phyloP scores from a whole-genome alignment of 345 rosid genomes.

The Schrenkiella parvula region DNA sequence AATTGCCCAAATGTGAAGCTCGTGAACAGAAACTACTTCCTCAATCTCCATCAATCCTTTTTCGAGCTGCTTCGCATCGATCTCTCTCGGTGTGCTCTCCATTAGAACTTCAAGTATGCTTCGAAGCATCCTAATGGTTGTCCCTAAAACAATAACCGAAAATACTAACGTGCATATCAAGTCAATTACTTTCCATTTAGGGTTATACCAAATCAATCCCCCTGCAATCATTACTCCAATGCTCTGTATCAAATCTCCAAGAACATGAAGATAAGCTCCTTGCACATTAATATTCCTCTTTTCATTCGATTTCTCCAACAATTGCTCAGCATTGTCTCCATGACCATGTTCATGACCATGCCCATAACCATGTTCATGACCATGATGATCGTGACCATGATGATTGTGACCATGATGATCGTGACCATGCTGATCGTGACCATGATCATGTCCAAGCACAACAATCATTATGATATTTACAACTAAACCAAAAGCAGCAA shows the following conservation, averaged over 20 bases:
- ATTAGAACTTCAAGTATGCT: slow-evolving; percentile 61
- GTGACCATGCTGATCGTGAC: too few species aligned
- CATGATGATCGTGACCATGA: neutral
- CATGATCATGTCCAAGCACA: slow-evolving; percentile 56
- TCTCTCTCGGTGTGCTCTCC: slow-evolving; percentile 75
- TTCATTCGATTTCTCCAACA: slow-evolving; percentile 35
- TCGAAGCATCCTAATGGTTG: slow-evolving; percentile 57
- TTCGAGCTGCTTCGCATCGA: slow-evolving; percentile 50
- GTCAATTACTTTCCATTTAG: slow-evolving; percentile 64
- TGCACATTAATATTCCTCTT: slow-evolving; percentile 51
- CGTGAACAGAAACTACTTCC: slow-evolving; percentile 51
- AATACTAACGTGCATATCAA: slow-evolving; percentile 65
- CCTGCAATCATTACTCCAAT: slow-evolving; percentile 72
- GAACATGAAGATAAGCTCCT: slow-evolving; percentile 70
- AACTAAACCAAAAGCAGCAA: slow-evolving; percentile 56
- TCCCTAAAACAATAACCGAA: slow-evolving; percentile 56
- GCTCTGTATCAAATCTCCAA: slow-evolving; percentile 70
- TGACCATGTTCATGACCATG: neutral
- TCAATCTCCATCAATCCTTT: slow-evolving; percentile 52
- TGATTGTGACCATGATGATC: slow-evolving; percentile 40
- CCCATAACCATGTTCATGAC: neutral
- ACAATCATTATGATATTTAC: slow-evolving; percentile 37
- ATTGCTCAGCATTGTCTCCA: slow-evolving; percentile 29
- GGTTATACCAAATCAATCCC: slow-evolving; percentile 58
- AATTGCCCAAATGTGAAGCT: slow-evolving; percentile 26